phyloP scores from a whole-genome alignment of 2,329 filamentous ascomycete genomes.

The Trichoderma gracile region DNA sequence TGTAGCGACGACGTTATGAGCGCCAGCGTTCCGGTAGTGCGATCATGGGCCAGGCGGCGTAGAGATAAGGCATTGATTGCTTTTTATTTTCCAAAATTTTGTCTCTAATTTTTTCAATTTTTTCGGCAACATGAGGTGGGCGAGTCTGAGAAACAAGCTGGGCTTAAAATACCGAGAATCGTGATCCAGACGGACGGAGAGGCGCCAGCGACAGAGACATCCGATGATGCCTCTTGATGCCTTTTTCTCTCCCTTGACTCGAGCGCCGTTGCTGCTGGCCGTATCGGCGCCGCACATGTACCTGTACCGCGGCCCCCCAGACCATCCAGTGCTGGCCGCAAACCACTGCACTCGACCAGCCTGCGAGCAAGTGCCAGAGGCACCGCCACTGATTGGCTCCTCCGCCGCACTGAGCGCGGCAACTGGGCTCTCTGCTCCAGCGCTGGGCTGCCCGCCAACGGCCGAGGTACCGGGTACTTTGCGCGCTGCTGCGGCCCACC shows the following conservation, averaged over 20 bases:
- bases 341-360: conserved; percentile 10
- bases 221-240: too few relatives aligned
- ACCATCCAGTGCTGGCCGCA: not conserved
- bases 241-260: too few relatives aligned
- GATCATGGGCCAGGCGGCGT: not conserved
- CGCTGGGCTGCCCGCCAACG: not conserved
- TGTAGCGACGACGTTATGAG: conserved; percentile 3
- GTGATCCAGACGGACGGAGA: too few relatives aligned
- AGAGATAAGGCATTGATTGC: conserved; percentile 8
- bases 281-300: too few relatives aligned
- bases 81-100: not conserved
- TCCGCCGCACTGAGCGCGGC: conserved; percentile 21
- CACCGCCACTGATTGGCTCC: conserved; percentile 20
- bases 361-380: conserved; percentile 2
- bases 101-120: not conserved
- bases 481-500: conserved; percentile 11
- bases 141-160: too few relatives aligned
- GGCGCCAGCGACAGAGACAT: too few relatives aligned
- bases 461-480: conserved; percentile 22
- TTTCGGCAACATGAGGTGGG: not conserved
- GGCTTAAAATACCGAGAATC: too few relatives aligned
- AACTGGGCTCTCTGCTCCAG: conserved; percentile 11
- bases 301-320: too few relatives aligned
- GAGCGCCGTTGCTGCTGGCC: too few relatives aligned
- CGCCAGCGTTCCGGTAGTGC: not conserved